Evolutionary conservation across 1,284 basidiomycete species (phyloP), one percentile per base, ranked within the genome.

Genomic region (Boletellus sp.): DNA sequence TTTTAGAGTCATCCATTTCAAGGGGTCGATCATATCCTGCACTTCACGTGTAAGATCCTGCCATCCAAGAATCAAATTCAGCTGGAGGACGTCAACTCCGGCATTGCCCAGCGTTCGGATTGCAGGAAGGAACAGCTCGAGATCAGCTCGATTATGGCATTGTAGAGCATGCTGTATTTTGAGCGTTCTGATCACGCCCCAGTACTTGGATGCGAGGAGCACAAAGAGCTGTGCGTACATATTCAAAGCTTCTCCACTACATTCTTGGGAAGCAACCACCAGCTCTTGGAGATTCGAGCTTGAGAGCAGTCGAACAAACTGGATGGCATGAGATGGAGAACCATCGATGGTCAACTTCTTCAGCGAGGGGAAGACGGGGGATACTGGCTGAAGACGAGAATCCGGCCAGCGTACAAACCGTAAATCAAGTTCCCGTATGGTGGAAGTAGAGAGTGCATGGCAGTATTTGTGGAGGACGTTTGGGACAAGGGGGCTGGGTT

Each of bases 401-500:
- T 56, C 60, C 17, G 60, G 58, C 60, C 57, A 58, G 36, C 49
- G 58, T 20, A 56, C 48, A 33, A 58, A 48, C 16, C 58, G 60
- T 27, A 63, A 41, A 37, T 58, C 57, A 37, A 63, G 58, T 23
- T 60, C 60, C 29, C 17, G 38, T 40, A 59, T 27, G 21, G 41
- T 3, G 9, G 57, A 59, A n/a, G 48, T 48, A 10, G 60, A 59
- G 36, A 59, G 43, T 22, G 48, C 49, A 32, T 61, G 50, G 14
- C 46, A 55, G 16, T 57, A 58, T 57, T 59, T 63, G 26, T 63
- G 60, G n/a, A 59, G 40, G n/a, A 63, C 57, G 11, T 49, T 49
- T 39, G 58, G 56, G 21, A n/a, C 23, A n/a, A 59, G 54, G 11
- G 57, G 60, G 19, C 50, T 59, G 25, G 54, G 33, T 52, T 59